Conservation (phyloP, 169 alveolate genomes). For the Eimeria brunetti region DNA sequence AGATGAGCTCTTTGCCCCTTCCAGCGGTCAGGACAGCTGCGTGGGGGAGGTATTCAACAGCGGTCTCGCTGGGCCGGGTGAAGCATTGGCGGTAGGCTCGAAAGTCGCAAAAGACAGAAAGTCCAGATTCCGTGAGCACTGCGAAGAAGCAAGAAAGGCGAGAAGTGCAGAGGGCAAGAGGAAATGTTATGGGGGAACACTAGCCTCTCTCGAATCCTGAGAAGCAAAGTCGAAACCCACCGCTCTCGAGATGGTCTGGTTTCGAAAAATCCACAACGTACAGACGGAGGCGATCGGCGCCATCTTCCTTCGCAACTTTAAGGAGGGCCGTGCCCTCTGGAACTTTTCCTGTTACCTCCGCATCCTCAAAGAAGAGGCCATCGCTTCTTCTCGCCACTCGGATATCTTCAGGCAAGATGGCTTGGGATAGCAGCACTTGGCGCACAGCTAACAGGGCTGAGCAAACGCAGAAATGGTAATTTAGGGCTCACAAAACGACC, state of each 20-base stretch:
- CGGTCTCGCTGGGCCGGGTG: not conserved
- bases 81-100: conserved; percentile 57
- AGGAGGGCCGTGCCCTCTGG: conserved; percentile 45
- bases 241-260: conserved; percentile 31
- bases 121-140: conserved; percentile 31
- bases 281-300: conserved; percentile 31
- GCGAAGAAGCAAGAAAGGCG: not conserved
- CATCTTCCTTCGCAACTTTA: not conserved
- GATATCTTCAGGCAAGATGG: conserved; percentile 30
- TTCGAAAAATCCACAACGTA: not conserved
- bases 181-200: not conserved
- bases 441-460: conserved; percentile 42
- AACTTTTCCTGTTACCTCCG: conserved; percentile 25
- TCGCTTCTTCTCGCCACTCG: not conserved
- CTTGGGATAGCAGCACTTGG: conserved; percentile 31
- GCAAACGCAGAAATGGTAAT: not conserved
- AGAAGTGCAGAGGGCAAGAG: not conserved
- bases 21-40: not conserved
- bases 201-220: not conserved
- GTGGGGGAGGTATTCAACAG: conserved; percentile 1
- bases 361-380: conserved; percentile 17
- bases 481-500: not conserved
- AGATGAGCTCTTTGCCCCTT: conserved; percentile 4
- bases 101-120: conserved; percentile 32
- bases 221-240: conserved; percentile 5